Evolutionary conservation across 805 yeast genomes (phyloP), one percentile per base, ranked within the genome.

Genomic region (Hanseniaspora meyeri): DNA sequence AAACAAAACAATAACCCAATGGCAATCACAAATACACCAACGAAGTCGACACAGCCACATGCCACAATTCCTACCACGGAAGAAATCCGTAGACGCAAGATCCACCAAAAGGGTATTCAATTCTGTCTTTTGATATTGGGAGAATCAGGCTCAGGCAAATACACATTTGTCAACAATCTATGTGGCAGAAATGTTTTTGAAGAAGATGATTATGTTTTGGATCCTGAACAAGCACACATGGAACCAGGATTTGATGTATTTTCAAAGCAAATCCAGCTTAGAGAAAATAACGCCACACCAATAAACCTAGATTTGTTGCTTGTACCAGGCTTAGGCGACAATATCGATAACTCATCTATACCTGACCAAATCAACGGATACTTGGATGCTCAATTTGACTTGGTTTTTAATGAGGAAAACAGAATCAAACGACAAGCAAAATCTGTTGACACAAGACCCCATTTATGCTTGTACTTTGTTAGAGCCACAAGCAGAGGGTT

Each of bases 301-400:
- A 72, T 81, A 45, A 65, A 73, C 42, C 71, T 87, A 60, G 79
- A 80, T 60, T 73, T 84, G 49, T 77, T 84, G 50, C 83, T 83
- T 64, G 77, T 87, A 16, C 85, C 87, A 3, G 89, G 89, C 0
- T 80, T 82, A 63, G 93, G 91, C 37, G 88, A 83, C 62, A 79
- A 79, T 65, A 74, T 85, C 61, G 81, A 86, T 69, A 84, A 83
- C 68, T 77, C 76, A 51, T 60, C 69, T 37, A 75, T 80, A 37
- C 72, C 75, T 49, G 62, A 62, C 1, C 72, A 77, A 59, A 76
- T 87, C 55, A 77, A 77, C 59, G 74, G 76, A 39, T 84, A 79
- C 69, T 72, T 86, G 59, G 86, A 83, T 66, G 76, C 72, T 58
- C 90, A 85, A 68, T 85, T 81, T 68, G 89, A 85, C 64, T 75